Base-by-base conservation (phyloP, 139 green algal species). In the Chara braunii region DNA sequence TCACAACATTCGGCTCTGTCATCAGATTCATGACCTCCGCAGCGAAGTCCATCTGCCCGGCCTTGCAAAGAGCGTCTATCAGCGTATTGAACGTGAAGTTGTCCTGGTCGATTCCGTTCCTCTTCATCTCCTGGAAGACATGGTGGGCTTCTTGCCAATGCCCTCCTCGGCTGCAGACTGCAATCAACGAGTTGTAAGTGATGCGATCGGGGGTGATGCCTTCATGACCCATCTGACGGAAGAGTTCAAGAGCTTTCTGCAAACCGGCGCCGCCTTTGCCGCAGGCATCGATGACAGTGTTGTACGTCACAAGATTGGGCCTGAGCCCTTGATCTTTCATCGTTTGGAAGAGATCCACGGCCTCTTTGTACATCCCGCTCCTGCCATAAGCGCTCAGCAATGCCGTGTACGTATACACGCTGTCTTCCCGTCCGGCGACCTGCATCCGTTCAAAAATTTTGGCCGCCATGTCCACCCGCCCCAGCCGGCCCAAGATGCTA, bases 201-300 rank as follows among this genome's bases (percentile, higher is more conserved):
- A 72, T 72, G 52, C 63, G 29, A 53, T 72, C 63, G 28, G 63
- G 63, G 2, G 7, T 32, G 3, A 68, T 32, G 26, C 63, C 63
- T 0, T 61, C n/a, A 22, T 71, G 18, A 36, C 65, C 35, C 50
- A 72, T 62, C 63, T 72, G 52, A 14, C 37, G 12, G 11, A 72
- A 71, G 8, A 72, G 51, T 36, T 22, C 40, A 36, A 52, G 34
- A n/a, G 63, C 63, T 14, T 22, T 14, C 26, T 24, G 48, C 4
- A 11, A 34, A n/a, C 30, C 60, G 33, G 48, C 45, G 28, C 57
- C 57, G 22, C 4, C 50, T 30, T 74, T 74, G 54, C 43, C 54
- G 23, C 65, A 74, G 1, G 65, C 65, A 31, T 74, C 65, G 5
- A 74, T 74, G n/a, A 71, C 55, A 2, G 65, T 71, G 53, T 74